Evolutionary conservation across 2,329 filamentous ascomycete genomes (phyloP).

Genomic region (Stagonosporopsis cucurbitacearum): DNA sequence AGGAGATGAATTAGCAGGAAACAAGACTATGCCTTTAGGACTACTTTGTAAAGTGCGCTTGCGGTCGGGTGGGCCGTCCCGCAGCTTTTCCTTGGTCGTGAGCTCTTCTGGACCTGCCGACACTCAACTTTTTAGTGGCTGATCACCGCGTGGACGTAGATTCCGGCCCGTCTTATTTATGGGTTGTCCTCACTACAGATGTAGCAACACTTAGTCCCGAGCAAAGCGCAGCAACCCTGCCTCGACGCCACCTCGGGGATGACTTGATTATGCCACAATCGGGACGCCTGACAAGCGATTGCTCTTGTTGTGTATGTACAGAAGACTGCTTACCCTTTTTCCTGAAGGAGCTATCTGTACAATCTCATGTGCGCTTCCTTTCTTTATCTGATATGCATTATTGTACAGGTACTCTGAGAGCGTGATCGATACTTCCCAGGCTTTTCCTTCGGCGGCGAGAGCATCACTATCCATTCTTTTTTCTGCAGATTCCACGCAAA

Average conservation of each 20-base stretch:
- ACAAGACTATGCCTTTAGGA: not conserved
- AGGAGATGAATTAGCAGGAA: not conserved
- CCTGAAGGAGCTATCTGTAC: not conserved
- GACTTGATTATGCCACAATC: not conserved
- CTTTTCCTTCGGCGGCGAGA: not conserved
- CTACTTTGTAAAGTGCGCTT: not conserved
- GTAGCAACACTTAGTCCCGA: not conserved
- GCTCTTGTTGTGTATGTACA: not conserved
- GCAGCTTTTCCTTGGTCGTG: not conserved
- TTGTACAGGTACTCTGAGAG: not conserved
- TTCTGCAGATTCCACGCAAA: not conserved
- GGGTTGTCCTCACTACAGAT: not conserved
- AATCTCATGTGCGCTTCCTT: not conserved
- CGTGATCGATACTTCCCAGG: not conserved
- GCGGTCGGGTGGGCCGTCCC: not conserved
- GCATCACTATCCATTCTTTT: too few relatives aligned
- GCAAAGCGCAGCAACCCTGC: not conserved
- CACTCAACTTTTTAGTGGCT: slow-evolving; percentile 2
- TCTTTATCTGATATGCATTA: not conserved
- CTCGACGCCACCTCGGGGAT: not conserved
- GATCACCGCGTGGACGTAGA: not conserved
- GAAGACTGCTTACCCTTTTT: not conserved
- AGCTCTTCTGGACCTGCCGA: not conserved
- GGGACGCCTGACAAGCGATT: slow-evolving; percentile 2
- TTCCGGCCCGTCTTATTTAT: not conserved